These are phyloP conservation scores for Tricholoma furcatifolium DNA, from an alignment of 768 basidiomycete species.

Conservation along the genomic window DNA sequence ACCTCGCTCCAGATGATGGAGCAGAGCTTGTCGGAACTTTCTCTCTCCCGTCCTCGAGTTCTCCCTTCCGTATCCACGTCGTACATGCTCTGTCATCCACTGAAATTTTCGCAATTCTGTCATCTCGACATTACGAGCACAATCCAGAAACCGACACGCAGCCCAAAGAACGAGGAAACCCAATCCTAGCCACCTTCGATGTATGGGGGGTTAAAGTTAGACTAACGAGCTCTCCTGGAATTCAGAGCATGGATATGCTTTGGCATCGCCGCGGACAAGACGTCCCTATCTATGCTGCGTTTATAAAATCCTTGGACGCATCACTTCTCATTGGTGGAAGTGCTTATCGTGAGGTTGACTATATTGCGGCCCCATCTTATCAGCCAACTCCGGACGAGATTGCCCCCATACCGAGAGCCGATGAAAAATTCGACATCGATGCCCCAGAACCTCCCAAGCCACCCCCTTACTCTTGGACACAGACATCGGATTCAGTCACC, in stretches of 20 bases:
- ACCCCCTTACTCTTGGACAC: slow-evolving; percentile 91
- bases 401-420: slow-evolving; percentile 63
- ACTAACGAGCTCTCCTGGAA: slow-evolving; percentile 35
- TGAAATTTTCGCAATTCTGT: slow-evolving; percentile 2
- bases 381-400: slow-evolving; percentile 67
- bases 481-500: slow-evolving; percentile 80
- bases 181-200: slow-evolving; percentile 50
- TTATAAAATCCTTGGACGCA: slow-evolving; percentile 40
- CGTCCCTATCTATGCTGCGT: slow-evolving; percentile 61
- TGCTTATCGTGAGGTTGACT: slow-evolving; percentile 43
- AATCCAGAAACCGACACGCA: background rate
- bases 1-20: slow-evolving; percentile 34
- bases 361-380: slow-evolving; percentile 34
- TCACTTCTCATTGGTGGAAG: slow-evolving; percentile 63
- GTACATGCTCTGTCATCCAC: slow-evolving; percentile 4
- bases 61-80: slow-evolving; percentile 31
- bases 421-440: slow-evolving; percentile 51
- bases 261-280: slow-evolving; percentile 73
- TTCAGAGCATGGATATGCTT: slow-evolving; percentile 46
- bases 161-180: slow-evolving; percentile 23
- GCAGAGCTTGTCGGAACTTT: slow-evolving; percentile 53
- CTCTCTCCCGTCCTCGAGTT: slow-evolving; percentile 43
- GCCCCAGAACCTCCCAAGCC: slow-evolving; percentile 45
- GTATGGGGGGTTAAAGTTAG: slow-evolving; percentile 60
- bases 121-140: slow-evolving; percentile 3